Evolutionary conservation across 75 land plant genomes (phyloP).

Genomic region (Ceratopteris richardii): DNA sequence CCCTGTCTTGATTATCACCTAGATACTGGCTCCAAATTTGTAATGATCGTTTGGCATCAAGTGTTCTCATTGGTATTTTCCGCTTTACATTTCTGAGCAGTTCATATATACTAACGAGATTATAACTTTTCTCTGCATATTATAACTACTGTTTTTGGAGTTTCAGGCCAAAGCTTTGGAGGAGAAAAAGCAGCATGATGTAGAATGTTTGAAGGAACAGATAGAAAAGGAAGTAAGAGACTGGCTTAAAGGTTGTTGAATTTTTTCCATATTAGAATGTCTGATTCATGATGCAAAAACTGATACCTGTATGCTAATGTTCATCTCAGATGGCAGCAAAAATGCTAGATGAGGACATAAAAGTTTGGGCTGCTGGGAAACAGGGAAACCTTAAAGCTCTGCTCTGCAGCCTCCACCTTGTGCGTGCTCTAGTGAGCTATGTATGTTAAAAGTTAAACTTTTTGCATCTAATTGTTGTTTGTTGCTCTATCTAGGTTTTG

Average conservation of each 20-base stretch:
- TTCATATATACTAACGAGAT: too few species aligned
- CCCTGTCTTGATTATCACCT: too few species aligned
- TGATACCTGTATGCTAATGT: background rate
- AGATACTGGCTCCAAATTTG: too few species aligned
- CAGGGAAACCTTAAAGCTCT: conserved; percentile 3
- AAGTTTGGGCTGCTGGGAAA: conserved; percentile 4
- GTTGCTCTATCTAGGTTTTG: conserved; percentile 38
- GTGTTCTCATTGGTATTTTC: too few species aligned
- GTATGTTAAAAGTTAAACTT: too few species aligned
- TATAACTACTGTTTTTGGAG: background rate
- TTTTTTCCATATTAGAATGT: background rate
- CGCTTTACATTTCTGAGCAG: too few species aligned
- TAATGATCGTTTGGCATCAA: too few species aligned
- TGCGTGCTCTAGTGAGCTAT: background rate
- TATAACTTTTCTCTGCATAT: too few species aligned
- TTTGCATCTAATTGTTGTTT: background rate
- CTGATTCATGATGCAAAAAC: background rate
- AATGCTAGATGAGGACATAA: conserved; percentile 7
- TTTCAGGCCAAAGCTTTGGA: conserved; percentile 76
- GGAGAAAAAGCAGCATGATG: conserved; percentile 87
- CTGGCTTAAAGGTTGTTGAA: background rate
- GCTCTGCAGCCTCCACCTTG: conserved; percentile 1
- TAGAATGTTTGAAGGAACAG: conserved; percentile 72
- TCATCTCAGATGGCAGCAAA: background rate
- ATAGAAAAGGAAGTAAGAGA: conserved; percentile 77